These are phyloP conservation scores for Kwoniella dendrophila DNA, from an alignment of 768 basidiomycete species.

Conservation along the genomic window DNA sequence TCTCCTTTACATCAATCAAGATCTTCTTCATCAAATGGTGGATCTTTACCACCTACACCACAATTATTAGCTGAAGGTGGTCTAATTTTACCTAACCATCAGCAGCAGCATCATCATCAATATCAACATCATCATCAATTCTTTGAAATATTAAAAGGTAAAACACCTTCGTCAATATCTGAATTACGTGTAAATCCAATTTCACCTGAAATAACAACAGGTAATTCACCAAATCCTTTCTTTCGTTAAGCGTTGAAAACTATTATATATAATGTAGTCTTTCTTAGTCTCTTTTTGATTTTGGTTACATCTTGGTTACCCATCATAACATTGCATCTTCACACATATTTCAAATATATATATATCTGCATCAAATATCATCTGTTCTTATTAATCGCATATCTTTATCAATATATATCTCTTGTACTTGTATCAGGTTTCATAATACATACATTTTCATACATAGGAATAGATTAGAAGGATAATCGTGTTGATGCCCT, in stretches of 20 bases:
- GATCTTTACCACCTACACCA: conserved; percentile 46
- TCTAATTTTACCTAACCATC: conserved; percentile 10
- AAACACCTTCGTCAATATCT: conserved; percentile 9
- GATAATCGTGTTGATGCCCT: too few relatives aligned
- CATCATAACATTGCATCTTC: too few relatives aligned
- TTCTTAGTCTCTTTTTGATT: conserved; percentile 1
- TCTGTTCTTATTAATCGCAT: neutral
- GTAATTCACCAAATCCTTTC: conserved; percentile 12
- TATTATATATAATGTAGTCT: neutral
- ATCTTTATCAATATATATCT: too few relatives aligned
- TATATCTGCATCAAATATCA: conserved; percentile 8
- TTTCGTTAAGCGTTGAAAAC: conserved; percentile 14
- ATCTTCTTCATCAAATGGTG: conserved; percentile 31
- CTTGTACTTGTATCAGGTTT: too few relatives aligned
- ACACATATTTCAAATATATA: neutral
- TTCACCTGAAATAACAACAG: conserved; percentile 19
- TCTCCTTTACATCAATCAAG: conserved; percentile 37
- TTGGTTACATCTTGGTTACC: too few relatives aligned
- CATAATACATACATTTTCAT: too few relatives aligned
- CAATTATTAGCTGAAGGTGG: conserved; percentile 22
- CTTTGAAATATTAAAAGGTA: conserved; percentile 18
- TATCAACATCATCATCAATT: conserved; percentile 12
- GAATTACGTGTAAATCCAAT: conserved; percentile 24
- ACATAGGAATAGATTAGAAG: too few relatives aligned
- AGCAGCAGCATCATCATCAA: conserved; percentile 3